phyloP scores from a whole-genome alignment of 768 basidiomycete species.

The Cystofilobasidium macerans region DNA sequence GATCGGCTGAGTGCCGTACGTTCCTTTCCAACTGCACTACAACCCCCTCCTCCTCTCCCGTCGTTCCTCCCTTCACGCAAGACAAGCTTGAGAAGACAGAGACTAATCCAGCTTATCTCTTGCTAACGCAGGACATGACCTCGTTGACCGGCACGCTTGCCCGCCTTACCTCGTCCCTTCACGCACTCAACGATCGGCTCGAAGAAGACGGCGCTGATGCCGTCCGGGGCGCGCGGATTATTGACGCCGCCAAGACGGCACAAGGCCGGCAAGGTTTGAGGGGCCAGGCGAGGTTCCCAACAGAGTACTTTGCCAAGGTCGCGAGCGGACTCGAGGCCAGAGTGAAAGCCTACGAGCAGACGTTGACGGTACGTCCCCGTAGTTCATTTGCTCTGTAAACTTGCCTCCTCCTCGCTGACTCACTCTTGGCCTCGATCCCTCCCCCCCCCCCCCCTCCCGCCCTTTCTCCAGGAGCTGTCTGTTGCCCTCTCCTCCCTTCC shows the following conservation, averaged over 20 bases:
- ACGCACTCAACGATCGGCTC: conserved; percentile 8
- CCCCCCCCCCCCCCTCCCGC: neutral
- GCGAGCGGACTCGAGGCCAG: conserved; percentile 10
- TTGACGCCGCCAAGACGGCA: conserved; percentile 21
- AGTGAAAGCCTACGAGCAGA: conserved; percentile 2
- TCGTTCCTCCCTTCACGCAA: neutral
- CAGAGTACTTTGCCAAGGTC: conserved; percentile 19
- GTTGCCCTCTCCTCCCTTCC: conserved; percentile 2
- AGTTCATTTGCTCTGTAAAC: too few species aligned
- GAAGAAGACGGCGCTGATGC: conserved; percentile 16
- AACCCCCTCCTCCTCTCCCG: neutral
- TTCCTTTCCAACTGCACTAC: neutral
- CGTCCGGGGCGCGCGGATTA: conserved; percentile 23
- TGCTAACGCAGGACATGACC: conserved; percentile 17
- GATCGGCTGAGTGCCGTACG: conserved; percentile 17
- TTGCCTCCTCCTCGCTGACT: too few species aligned
- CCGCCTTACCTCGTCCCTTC: neutral
- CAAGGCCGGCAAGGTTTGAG: conserved; percentile 20
- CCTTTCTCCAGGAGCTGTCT: neutral
- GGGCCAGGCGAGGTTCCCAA: conserved; percentile 24
- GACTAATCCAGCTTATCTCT: too few species aligned
- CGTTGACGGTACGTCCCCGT: conserved; percentile 11
- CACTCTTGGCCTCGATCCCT: neutral
- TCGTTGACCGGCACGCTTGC: conserved; percentile 1
- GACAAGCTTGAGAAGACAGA: too few species aligned